Evolutionary conservation across 2,329 filamentous ascomycete species (phyloP).

Genomic region (Ascochyta fabae): DNA sequence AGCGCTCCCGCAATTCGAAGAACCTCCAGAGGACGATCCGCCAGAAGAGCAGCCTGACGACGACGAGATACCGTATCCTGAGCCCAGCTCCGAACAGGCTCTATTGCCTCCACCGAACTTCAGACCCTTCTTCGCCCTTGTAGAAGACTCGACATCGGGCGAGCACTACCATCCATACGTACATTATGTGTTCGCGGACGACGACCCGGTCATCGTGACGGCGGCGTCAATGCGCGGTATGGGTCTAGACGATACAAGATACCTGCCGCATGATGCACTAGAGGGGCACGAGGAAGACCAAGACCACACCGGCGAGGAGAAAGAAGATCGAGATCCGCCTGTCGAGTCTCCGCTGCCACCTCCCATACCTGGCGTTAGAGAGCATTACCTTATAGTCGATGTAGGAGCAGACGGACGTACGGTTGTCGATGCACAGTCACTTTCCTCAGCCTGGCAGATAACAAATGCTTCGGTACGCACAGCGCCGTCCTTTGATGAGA

Average conservation of each 20-base stretch:
- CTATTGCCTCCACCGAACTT: conserved; percentile 62
- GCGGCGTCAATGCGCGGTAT: conserved; percentile 66
- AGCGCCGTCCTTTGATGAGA: conserved; percentile 69
- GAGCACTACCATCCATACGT: conserved; percentile 83
- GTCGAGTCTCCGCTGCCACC: conserved; percentile 54
- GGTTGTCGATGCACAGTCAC: conserved; percentile 72
- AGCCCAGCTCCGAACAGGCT: conserved; percentile 41
- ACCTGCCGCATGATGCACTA: conserved; percentile 36
- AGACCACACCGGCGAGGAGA: conserved; percentile 28
- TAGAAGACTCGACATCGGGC: conserved; percentile 76
- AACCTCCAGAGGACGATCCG: conserved; percentile 29
- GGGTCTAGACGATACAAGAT: conserved; percentile 54
- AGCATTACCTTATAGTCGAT: conserved; percentile 65
- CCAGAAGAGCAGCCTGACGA: conserved; percentile 29
- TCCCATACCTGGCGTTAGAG: conserved; percentile 55
- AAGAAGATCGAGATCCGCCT: conserved; percentile 32
- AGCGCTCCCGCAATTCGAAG: conserved; percentile 31
- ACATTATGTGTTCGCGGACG: conserved; percentile 92
- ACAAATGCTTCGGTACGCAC: conserved; percentile 59
- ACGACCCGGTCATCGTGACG: conserved; percentile 80
- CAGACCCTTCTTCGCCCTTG: conserved; percentile 82
- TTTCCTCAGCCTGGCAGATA: conserved; percentile 77
- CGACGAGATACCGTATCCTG: conserved; percentile 43
- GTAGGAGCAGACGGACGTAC: conserved; percentile 54
- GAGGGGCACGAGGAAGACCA: conserved; percentile 29